Evolutionary conservation across 2,329 filamentous ascomycete genomes (phyloP).

Genomic region (Alternaria hordeiaustralica): DNA sequence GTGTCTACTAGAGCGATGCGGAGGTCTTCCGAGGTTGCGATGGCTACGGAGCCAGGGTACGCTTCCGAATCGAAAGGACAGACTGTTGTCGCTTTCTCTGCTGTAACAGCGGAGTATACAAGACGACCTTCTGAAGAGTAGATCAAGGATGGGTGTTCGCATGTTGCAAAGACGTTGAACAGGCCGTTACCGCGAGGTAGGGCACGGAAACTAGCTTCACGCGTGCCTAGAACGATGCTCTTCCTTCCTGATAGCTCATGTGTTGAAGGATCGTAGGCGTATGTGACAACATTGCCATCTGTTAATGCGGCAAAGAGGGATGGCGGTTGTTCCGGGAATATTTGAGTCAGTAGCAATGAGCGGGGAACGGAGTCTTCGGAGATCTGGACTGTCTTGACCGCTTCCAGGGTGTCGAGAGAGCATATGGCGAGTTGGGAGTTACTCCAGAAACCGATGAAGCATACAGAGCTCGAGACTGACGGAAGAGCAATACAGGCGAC

Average conservation of each 20-base stretch:
- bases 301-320: conserved; percentile 90
- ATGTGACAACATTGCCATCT: conserved; percentile 88
- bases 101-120: conserved; percentile 91
- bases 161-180: conserved; percentile 88
- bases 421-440: conserved; percentile 80
- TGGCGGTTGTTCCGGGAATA: conserved; percentile 70
- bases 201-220: conserved; percentile 80
- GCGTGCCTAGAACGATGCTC: conserved; percentile 82
- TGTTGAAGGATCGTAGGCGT: conserved; percentile 69
- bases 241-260: conserved; percentile 74
- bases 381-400: conserved; percentile 63
- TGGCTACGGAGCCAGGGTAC: conserved; percentile 79
- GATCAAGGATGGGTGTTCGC: conserved; percentile 91
- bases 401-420: conserved; percentile 69
- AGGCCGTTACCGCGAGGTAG: conserved; percentile 71
- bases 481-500: conserved; percentile 85
- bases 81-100: conserved; percentile 81
- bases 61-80: conserved; percentile 82
- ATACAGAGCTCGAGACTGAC: conserved; percentile 66
- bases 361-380: conserved; percentile 79
- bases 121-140: conserved; percentile 88
- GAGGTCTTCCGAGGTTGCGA: conserved; percentile 78
- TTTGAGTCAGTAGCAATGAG: conserved; percentile 78
- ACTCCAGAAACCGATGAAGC: conserved; percentile 86
- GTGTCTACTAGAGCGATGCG: conserved; percentile 83